Base-by-base conservation (phyloP, 805 yeast species). In the Saccharomycopsis sp. region DNA sequence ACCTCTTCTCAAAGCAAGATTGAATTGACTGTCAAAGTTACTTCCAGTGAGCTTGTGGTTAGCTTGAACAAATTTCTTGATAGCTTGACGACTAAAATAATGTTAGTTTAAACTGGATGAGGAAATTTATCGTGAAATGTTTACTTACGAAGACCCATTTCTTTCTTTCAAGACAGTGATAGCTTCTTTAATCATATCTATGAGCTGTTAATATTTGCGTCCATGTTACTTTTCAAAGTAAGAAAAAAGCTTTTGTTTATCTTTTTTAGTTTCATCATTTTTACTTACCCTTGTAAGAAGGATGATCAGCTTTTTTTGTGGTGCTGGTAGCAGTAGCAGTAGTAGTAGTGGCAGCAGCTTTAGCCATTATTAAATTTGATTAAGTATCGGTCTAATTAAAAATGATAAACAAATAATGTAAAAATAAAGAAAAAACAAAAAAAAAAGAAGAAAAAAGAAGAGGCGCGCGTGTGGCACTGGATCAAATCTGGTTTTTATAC, bases 51-150 rank as follows among this genome's bases (percentile, higher is more conserved):
- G 66, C 53, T 79, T 69, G 67, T 67, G 72, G 66, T 77, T 74
- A 59, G 79, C 65, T 64, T 74, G 78, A 53, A 87, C 79, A 64
- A 77, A 85, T 65, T 86, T 86, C 74, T 87, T 88, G 59, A 88
- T 71, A 9, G 93, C 90, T 62, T 83, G 90, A 63, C 96, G 89
- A 56, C 88, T 59, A 4, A n/a, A 14, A 5, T 8, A 14, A 5
- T 20, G 44, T 41, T 33, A 41, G 44, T 41, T 23, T 22, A 29
- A 4, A 21, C 4, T 4, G n/a, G n/a, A n/a, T n/a, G n/a, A n/a
- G n/a, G 13, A 27, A 9, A 27, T 9, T 27, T 9, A 27, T 27
- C n/a, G n/a, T n/a, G n/a, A n/a, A n/a, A n/a, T n/a, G n/a, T n/a
- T n/a, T 46, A 73, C 79, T 55, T 71, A 73, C 78, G 76, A 71